Base-by-base conservation (phyloP, 2,329 filamentous ascomycete species). In the Ophiostoma piceae region DNA sequence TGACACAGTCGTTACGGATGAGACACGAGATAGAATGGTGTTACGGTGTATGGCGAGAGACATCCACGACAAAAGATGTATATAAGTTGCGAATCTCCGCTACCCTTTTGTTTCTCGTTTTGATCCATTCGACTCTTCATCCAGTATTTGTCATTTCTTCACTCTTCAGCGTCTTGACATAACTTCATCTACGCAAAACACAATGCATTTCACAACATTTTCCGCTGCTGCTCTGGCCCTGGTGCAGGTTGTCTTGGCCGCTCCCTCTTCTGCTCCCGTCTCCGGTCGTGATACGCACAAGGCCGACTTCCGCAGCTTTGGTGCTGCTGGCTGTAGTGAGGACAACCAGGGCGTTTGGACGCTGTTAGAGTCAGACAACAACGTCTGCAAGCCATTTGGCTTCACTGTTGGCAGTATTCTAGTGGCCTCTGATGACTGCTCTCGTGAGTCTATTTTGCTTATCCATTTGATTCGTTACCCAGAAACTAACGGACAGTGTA, bases 281-380 rank as follows among this genome's bases (percentile, higher is more conserved):
- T 6, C 32, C 16, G 2, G 11, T 19, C 62, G 62, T 22, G 62
- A 65, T 14, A 35, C 62, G 11, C 72, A 74, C 60, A 64, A 73
- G 68, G 47, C 47, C 41, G 72, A 74, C 68, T 73, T 74, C 71
- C 71, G 73, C 67, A 73, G 72, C 3, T 74, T 71, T 37, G 71
- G 71, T 26, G 71, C 67, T 43, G 19, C 69, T 0, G 73, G 73
- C 68, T 74, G 73, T 57, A 26, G 2, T 26, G 71, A 60, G n/a
- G 60, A 73, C 14, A 74, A 74, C 67, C 73, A 74, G 66, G 73
- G 73, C 68, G 67, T 74, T 19, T 74, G 72, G 69, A 73, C 72
- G 1, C 67, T 73, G 29, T 3, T 19, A 32, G 68, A 26, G 57
- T 74, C 73, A 1, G 39, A 69, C 8, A 26, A 47, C 43, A 64